A percentile compares a stretch with the other conserved stretches of the same genome.
Conservation (phyloP, 495 filamentous ascomycete species). For the Aspergillus panamensis region DNA sequence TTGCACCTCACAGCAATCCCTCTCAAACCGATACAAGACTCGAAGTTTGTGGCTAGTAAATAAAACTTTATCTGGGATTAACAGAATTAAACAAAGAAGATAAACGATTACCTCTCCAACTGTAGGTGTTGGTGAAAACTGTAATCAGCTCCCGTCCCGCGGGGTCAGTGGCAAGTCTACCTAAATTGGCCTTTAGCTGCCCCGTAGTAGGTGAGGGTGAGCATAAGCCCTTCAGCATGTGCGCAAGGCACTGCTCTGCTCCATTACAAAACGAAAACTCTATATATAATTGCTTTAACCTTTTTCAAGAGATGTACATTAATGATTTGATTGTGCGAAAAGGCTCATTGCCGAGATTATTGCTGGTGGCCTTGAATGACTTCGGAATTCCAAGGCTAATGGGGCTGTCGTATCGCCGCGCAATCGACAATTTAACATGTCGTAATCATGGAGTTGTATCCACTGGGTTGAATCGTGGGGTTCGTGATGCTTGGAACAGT, state of each 20-base stretch:
- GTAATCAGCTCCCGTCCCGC: background rate
- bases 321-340: background rate
- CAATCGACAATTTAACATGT: background rate
- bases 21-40: too few relatives aligned
- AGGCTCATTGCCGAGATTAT: background rate
- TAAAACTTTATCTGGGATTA: background rate
- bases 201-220: background rate
- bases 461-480: too few relatives aligned
- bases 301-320: background rate
- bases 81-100: background rate
- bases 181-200: background rate
- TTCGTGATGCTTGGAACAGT: too few relatives aligned
- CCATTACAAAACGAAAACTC: background rate
- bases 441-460: too few relatives aligned
- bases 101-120: background rate
- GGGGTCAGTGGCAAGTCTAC: background rate
- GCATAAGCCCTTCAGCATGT: background rate
- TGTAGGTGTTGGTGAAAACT: background rate
- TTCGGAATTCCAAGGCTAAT: background rate
- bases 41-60: background rate
- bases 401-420: background rate
- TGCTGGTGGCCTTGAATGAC: background rate
- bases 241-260: background rate
- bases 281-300: constrained; percentile 15
- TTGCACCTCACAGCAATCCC: too few relatives aligned